Evolutionary conservation across 2,329 filamentous ascomycete genomes (phyloP), one percentile per base, ranked within the genome.

Genomic region (Cadophora malorum): DNA sequence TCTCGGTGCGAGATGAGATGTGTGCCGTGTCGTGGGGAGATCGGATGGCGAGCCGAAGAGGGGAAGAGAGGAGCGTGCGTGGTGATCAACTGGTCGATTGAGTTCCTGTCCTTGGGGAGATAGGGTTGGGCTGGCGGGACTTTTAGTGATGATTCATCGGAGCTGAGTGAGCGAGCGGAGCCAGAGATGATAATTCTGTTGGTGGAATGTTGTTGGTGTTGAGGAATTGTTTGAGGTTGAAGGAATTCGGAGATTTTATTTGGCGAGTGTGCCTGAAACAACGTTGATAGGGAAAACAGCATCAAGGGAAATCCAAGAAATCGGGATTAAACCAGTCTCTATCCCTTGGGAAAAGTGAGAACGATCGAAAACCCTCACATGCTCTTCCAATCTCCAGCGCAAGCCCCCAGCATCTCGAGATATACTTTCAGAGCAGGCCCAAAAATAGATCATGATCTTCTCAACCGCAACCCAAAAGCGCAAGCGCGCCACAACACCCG

Each of bases 171-270:
- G 28, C 5, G 52, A 5, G 25, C 16, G 52, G 52, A 33, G 52
- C 23, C 31, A 33, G 7, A 14, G 52, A 55, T 33, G 33, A 28
- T 3, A 21, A 19, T 58, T 35, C 33, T 38, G 55, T 58, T 14
- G 55, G 33, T 35, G 33, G 55, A 21, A 38, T 38, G 53, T n/a
- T 35, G 55, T 41, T 38, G 31, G 55, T 38, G 31, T 41, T 58
- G 55, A 58, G 55, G 7, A 41, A 38, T 38, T 14, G 55, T 58
- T 58, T 58, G 55, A 58, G n/a, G 33, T 38, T 58, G 31, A 58
- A 58, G 55, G 8, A 19, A 38, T 41, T 55, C 52, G 52, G 52
- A 55, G 52, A 55, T 33, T 55, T 55, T 25, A 38, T 23, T 58
- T 38, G 31, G 14, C 16, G 55, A 38, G 33, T 10, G n/a, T 3